phyloP scores from a whole-genome alignment of 129 eudicot genomes.

The Pseudognaphalium luteoalbum region DNA sequence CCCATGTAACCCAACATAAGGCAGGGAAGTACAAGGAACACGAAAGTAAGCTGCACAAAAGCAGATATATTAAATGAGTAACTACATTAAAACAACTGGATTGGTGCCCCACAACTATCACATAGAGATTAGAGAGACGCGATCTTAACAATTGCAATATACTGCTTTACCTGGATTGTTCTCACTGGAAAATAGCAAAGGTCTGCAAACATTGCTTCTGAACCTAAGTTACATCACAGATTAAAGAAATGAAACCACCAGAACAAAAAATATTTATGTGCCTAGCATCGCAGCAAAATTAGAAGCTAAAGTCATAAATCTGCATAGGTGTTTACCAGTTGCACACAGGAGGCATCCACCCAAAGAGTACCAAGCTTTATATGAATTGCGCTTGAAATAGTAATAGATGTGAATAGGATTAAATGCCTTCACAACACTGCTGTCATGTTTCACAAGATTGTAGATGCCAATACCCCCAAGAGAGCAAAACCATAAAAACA shows the following conservation, averaged over 20 bases:
- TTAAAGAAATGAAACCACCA: conserved; percentile 24
- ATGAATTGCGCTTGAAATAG: conserved; percentile 74
- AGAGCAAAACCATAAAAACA: conserved; percentile 86
- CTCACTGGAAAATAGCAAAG: conserved; percentile 95
- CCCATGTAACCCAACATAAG: conserved; percentile 96
- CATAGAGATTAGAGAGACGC: conserved; percentile 7
- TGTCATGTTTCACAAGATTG: conserved; percentile 79
- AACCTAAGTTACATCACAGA: conserved; percentile 54
- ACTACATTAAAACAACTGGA: background rate
- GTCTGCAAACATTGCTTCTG: conserved; percentile 99
- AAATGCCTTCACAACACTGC: conserved; percentile 77
- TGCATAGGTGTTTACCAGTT: conserved; percentile 59
- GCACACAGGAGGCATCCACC: conserved; percentile 97
- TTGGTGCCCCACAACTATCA: background rate
- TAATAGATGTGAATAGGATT: conserved; percentile 85
- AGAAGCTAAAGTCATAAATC: background rate
- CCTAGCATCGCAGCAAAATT: background rate
- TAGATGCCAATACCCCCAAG: conserved; percentile 91
- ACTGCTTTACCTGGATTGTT: conserved; percentile 76
- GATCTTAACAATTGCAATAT: conserved; percentile 11
- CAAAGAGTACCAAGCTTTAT: conserved; percentile 88
- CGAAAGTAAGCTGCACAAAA: conserved; percentile 75
- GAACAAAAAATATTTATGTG: background rate
- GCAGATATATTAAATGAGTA: conserved; percentile 11
- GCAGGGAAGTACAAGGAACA: conserved; percentile 90